Base-by-base conservation (phyloP, 345 rosid species). In the Euclidium syriacum region DNA sequence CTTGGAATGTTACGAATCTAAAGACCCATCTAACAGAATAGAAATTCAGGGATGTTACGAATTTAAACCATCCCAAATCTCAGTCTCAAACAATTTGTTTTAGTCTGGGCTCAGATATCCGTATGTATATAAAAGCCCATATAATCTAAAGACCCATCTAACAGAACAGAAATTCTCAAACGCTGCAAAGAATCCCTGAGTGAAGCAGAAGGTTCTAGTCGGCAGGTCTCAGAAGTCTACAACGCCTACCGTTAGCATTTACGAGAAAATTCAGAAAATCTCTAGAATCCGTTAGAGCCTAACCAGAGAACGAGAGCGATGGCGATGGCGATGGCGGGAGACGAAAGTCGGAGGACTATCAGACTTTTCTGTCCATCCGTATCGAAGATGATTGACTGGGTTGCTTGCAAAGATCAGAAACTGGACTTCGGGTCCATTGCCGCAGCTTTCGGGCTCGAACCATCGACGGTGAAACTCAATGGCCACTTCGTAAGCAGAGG, bases 401-500 rank as follows among this genome's bases (percentile, higher is more conserved):
- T 54, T 64, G 80, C 79, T 16, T 69, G 78, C 75, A 88, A 72
- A 4, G 85, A 83, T 19, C 77, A 85, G 72, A 80, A 64, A 42
- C 80, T 90, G 0, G 95, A 94, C 85, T 60, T 94, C 11, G 83
- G 83, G 6, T 80, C 81, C 14, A 81, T 94, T 11, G 85, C 90
- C 46, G 58, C 79, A 14, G 71, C 73, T 14, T 90, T 90, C 52
- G 91, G 87, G 26, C 68, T 94, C 47, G 88, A 85, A 41, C 95
- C 96, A 7, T 64, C 79, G 27, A 75, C 91, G 30, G 68, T 94
- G 51, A 85, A 78, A 83, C 80, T 94, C 60, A 87, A 90, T 59
- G 95, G 89, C 16, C 88, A 90, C 86, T 87, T 84, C 10, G 78
- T 90, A 55, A 84, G 96, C 81, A 73, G 92, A 73, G 96, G 87